Percentiles rank a stretch among this genome's conserved stretches.
Conservation (phyloP, 305 asterid genomes). For the Fraxinus paxiana region DNA sequence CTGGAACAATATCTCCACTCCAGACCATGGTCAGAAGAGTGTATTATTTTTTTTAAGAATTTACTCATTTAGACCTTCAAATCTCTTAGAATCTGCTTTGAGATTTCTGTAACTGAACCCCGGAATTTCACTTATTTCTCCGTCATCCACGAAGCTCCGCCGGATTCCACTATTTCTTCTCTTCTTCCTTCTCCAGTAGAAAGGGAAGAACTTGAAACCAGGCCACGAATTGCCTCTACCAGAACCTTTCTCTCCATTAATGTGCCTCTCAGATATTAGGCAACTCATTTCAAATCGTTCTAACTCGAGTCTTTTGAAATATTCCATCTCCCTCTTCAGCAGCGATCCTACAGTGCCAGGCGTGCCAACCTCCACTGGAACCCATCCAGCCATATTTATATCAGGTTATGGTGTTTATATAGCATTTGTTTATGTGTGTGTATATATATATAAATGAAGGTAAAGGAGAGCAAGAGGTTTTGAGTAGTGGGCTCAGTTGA, state of each 20-base stretch:
- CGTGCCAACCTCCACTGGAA: conserved; percentile 48
- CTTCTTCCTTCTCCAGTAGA: conserved; percentile 55
- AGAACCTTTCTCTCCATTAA: conserved; percentile 25
- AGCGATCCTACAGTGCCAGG: conserved; percentile 85
- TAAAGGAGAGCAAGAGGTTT: not conserved
- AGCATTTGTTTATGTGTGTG: not conserved
- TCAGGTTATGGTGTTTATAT: not conserved
- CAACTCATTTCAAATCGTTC: conserved; percentile 34
- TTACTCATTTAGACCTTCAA: conserved; percentile 22
- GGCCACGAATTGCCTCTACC: conserved; percentile 45
- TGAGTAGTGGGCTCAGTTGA: not conserved
- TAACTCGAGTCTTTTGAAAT: conserved; percentile 47
- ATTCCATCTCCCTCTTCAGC: conserved; percentile 70
- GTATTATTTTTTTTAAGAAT: not conserved
- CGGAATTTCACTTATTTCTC: conserved; percentile 32
- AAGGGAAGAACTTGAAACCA: conserved; percentile 36
- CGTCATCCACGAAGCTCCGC: conserved; percentile 24
- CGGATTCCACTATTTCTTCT: conserved; percentile 35
- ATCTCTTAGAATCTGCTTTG: conserved; percentile 43
- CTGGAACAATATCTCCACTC: not conserved
- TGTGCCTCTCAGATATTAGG: conserved; percentile 30
- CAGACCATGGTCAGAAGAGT: not conserved
- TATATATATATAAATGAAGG: not conserved
- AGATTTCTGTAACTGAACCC: conserved; percentile 59
- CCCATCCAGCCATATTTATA: not conserved